Base-by-base conservation (phyloP, 2,329 filamentous ascomycete species). In the Phialocephala subalpina region DNA sequence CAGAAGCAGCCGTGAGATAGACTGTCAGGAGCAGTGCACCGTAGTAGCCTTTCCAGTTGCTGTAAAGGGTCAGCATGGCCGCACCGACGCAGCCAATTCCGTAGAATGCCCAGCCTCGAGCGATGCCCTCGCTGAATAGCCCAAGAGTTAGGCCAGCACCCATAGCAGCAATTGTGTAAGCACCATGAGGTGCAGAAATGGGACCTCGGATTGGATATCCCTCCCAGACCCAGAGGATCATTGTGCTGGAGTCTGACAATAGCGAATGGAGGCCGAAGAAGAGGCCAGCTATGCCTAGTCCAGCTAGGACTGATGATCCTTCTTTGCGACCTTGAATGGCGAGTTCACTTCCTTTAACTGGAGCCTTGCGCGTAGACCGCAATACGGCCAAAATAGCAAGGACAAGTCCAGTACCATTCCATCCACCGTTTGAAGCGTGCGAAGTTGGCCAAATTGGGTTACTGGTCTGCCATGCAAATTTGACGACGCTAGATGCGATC, bases 221-320 rank as follows among this genome's bases (percentile, higher is more conserved):
- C 73, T 97, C 94, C 96, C 96, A 99, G 2, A 93, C 93, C 96
- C 96, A 99, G 18, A 94, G 85, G 65, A 98, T 97, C 94, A 99
- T 98, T 62, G 96, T 99, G 82, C 96, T 98, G 0, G 94, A 97
- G 77, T 99, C 96, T 0, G 96, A 97, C 12, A 99, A 86, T 11
- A 99, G 83, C 0, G 94, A 97, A 77, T 98, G 96, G 75, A 98
- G 84, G 5, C 87, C 92, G 75, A 99, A 99, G 75, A 97, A 85
- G 8, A 97, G 79, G 35, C 94, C 95, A 27, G 88, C 94, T 63
- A 98, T 79, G 66, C 96, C 93, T 58, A 96, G 80, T 11, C 90
- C 92, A 35, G 93, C 88, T 52, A 97, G 82, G 7, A 90, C 71
- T 0, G 89, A 85, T 18, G 92, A 94, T 0, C 92, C 90, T 65